Evolutionary conservation across 495 filamentous ascomycete genomes (phyloP).

Genomic region (Penicillium lividum): DNA sequence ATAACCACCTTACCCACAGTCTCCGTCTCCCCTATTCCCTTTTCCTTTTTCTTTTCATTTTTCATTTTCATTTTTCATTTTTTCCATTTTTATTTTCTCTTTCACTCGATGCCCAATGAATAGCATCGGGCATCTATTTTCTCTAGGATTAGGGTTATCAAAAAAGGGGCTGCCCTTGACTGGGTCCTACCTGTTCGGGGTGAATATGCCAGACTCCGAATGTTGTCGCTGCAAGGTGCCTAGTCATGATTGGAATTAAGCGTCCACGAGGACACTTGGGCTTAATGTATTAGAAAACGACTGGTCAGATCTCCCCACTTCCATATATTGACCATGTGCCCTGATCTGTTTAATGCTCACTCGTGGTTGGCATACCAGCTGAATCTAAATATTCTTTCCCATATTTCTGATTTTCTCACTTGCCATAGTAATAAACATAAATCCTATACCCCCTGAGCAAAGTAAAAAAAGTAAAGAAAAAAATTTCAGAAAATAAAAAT

Average conservation of each 20-base stretch:
- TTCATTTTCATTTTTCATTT: background rate
- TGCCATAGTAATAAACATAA: no score
- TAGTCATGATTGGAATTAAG: conserved; percentile 33
- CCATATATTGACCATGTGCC: conserved; percentile 20
- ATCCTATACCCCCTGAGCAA: no score
- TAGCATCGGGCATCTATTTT: background rate
- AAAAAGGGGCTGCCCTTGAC: conserved; percentile 19
- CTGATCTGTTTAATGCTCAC: conserved; percentile 8
- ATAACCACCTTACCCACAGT: conserved; percentile 18
- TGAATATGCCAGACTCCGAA: conserved; percentile 11
- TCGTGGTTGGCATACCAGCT: conserved; percentile 4
- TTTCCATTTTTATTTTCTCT: background rate
- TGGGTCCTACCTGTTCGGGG: conserved; percentile 14
- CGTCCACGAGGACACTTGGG: conserved; percentile 25
- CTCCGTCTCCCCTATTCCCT: conserved; percentile 11
- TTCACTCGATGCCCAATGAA: background rate
- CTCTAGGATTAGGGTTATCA: conserved; percentile 1
- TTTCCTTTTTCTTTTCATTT: background rate
- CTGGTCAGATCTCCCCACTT: conserved; percentile 15
- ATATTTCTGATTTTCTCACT: background rate
- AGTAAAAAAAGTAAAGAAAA: no score
- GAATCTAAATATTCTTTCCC: no score
- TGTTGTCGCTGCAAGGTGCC: conserved; percentile 28
- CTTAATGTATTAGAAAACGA: conserved; percentile 7
- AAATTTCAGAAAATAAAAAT: background rate